Evolutionary conservation across 306 rosid species (phyloP), one percentile per base, ranked within the genome.

Genomic region (Rosa chinensis): DNA sequence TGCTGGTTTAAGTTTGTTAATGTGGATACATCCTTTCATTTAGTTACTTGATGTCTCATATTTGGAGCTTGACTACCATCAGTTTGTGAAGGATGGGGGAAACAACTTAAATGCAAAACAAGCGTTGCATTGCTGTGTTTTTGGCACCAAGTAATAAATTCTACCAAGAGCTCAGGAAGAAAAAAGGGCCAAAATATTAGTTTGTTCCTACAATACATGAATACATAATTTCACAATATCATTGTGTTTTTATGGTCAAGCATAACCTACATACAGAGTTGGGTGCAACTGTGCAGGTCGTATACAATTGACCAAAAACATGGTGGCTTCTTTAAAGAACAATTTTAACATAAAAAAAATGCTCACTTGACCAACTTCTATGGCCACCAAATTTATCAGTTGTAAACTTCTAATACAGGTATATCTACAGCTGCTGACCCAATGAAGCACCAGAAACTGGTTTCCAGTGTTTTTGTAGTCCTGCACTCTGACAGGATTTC

Each of bases 381-480:
- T 1, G 64, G 80, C 61, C 59, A 43, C 72, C 69, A 16, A 45
- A 47, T 48, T 20, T 35, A 28, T 35, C 25, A 13, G 53, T 77
- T 64, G 11, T 17, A n/a, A 47, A 23, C 20, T 28, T 43, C 39
- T 3, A 16, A 3, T 5, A 13, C 9, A 66, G 40, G 20, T 40
- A 16, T 20, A 56, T 20, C 61, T 61, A 16, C 40, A 28, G 72
- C 69, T 66, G 79, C 76, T 43, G 78, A 58, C 20, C 63, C 68
- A 47, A 23, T 45, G 58, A 81, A 50, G 67, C 74, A 45, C 48
- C 47, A 72, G 17, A 17, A 78, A 11, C 45, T 49, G 16, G 10
- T 59, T 45, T 28, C 8, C 25, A 0, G 72, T 32, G 44, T 5
- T 13, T 28, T 5, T 23, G 25, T 28, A 62, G 11, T 25, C 37